Evolutionary conservation across 176 grass and related monocot genomes (phyloP).

Genomic region (Eragrostis nindensis): DNA sequence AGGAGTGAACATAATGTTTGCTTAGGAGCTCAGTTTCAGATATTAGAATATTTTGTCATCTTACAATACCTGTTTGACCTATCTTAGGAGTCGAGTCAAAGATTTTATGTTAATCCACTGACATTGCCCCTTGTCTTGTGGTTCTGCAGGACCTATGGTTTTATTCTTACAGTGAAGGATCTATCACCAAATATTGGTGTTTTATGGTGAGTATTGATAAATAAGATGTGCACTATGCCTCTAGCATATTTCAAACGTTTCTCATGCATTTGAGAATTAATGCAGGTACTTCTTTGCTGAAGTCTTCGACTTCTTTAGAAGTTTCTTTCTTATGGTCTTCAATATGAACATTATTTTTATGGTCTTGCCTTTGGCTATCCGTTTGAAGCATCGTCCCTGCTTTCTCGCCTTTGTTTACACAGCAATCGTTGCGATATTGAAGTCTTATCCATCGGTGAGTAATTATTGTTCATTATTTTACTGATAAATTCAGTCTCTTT

Average conservation of each 20-base stretch:
- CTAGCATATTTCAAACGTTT: conserved; percentile 23
- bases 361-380: conserved; percentile 86
- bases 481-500: conserved; percentile 14
- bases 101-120: not conserved
- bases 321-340: conserved; percentile 96
- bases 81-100: not conserved
- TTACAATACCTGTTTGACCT: not conserved
- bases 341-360: conserved; percentile 95
- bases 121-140: conserved; percentile 24
- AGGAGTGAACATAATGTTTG: not conserved
- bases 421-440: conserved; percentile 74
- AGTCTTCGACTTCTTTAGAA: conserved; percentile 93
- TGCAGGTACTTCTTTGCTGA: conserved; percentile 99
- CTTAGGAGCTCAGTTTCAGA: conserved; percentile 6
- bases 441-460: conserved; percentile 97
- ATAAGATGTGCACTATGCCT: not conserved
- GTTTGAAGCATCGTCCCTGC: conserved; percentile 79
- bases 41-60: conserved; percentile 8
- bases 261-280: conserved; percentile 44
- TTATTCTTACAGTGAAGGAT: conserved; percentile 83
- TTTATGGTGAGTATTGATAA: conserved; percentile 64
- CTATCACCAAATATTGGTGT: conserved; percentile 87
- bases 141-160: conserved; percentile 82
- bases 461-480: conserved; percentile 23
- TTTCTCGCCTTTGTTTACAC: conserved; percentile 95